A percentile compares a stretch with the other conserved stretches of the same genome.
phyloP scores from a whole-genome alignment of 352 stramenopile species.

The Bremia lactucae region DNA sequence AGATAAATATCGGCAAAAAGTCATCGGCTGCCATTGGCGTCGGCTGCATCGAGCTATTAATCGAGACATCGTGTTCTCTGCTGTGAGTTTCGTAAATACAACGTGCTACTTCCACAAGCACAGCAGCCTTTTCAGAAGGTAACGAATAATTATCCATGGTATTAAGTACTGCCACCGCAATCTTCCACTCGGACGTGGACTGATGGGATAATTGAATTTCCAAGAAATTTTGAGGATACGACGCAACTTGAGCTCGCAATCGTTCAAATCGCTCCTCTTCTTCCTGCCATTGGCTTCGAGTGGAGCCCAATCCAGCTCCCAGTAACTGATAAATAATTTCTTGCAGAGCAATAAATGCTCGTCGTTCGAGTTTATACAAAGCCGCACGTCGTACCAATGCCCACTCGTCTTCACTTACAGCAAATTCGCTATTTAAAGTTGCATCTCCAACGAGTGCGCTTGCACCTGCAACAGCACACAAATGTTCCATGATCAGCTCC shows the following conservation, averaged over 20 bases:
- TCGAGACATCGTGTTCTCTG: conserved; percentile 26
- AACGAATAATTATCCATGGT: conserved; percentile 67
- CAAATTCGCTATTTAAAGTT: conserved; percentile 8
- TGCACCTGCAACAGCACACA: conserved; percentile 12
- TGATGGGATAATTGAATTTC: conserved; percentile 44
- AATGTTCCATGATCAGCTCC: conserved; percentile 35
- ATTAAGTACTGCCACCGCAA: conserved; percentile 34
- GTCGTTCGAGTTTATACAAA: conserved; percentile 51
- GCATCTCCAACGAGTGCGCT: conserved; percentile 11
- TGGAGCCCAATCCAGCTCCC: conserved; percentile 27
- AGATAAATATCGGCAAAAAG: conserved; percentile 78
- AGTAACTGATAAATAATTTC: conserved; percentile 57
- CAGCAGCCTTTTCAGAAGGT: conserved; percentile 50
- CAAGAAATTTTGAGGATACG: conserved; percentile 41
- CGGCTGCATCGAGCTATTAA: not conserved
- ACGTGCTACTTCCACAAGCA: conserved; percentile 53
- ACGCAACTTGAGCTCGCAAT: conserved; percentile 31
- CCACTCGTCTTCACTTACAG: conserved; percentile 39
- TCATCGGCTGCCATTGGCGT: conserved; percentile 55
- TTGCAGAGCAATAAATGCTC: conserved; percentile 59
- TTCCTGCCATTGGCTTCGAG: conserved; percentile 11
- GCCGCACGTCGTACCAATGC: conserved; percentile 33
- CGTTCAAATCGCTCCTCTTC: conserved; percentile 45
- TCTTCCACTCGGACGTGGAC: conserved; percentile 48
- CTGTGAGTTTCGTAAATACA: conserved; percentile 63